Conservation (phyloP, 148 eudicot genomes). For the Camellia sinensis region DNA sequence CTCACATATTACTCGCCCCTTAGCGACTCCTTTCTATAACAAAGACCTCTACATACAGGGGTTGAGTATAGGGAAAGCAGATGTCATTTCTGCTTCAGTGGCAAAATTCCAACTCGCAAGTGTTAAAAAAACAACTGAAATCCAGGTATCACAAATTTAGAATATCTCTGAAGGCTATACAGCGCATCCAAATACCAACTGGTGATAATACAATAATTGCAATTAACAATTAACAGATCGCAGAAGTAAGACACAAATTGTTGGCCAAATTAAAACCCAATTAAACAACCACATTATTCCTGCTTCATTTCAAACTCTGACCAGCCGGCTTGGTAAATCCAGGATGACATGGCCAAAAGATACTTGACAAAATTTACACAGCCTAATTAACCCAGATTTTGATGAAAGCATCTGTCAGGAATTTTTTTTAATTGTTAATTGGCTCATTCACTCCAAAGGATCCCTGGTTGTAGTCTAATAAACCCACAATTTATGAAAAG, state of each 20-base stretch:
- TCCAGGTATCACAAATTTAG: not conserved
- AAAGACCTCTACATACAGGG: no score
- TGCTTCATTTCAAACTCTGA: not conserved
- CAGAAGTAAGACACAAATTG: not conserved
- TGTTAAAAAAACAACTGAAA: not conserved
- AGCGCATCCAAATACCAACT: not conserved
- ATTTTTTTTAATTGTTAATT: not conserved
- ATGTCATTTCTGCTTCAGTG: not conserved
- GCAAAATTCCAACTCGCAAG: not conserved
- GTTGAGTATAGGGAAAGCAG: no score
- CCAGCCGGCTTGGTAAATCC: not conserved
- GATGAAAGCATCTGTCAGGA: not conserved
- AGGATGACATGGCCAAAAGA: not conserved
- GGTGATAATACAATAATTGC: not conserved
- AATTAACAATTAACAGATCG: not conserved
- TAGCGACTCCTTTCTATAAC: no score
- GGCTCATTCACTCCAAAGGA: not conserved
- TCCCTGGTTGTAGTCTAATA: not conserved
- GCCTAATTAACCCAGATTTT: not conserved
- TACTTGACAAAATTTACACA: not conserved
- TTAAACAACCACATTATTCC: not conserved
- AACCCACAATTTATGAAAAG: not conserved
- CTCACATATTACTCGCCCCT: no score
- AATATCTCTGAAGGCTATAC: not conserved
- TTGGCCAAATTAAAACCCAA: not conserved